Conservation (phyloP, 225 moss, liverwort and hornwort species). For the Asterella californica region DNA sequence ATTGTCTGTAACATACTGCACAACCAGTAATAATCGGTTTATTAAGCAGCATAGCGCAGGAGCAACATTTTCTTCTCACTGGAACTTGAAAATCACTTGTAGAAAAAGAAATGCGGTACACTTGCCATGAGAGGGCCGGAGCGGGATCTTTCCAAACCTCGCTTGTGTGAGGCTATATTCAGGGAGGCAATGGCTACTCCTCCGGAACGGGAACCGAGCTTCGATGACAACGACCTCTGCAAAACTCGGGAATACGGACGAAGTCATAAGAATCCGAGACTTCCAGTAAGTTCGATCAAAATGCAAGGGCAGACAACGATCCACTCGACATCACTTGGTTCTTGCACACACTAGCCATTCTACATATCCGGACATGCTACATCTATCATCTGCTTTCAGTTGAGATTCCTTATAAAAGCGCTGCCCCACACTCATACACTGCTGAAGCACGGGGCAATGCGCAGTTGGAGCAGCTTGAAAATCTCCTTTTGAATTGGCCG, state of each 20-base stretch:
- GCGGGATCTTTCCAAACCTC: slow-evolving; percentile 67
- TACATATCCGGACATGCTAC: too few species aligned
- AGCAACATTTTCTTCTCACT: neutral
- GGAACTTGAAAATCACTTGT: slow-evolving; percentile 17
- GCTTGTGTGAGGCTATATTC: slow-evolving; percentile 57
- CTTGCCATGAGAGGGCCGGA: slow-evolving; percentile 57
- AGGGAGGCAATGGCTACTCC: slow-evolving; percentile 43
- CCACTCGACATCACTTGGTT: too few species aligned
- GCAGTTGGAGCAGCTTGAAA: too few species aligned
- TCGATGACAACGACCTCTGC: slow-evolving; percentile 76
- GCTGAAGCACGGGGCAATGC: too few species aligned
- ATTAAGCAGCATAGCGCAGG: neutral
- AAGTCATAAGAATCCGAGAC: too few species aligned
- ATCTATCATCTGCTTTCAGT: too few species aligned
- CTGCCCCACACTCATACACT: too few species aligned
- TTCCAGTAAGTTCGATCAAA: too few species aligned
- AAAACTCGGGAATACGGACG: neutral
- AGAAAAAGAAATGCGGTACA: slow-evolving; percentile 23
- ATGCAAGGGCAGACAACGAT: too few species aligned
- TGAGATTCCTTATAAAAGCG: too few species aligned
- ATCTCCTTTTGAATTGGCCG: too few species aligned
- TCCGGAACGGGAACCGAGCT: slow-evolving; percentile 61
- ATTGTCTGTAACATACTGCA: slow-evolving; percentile 48
- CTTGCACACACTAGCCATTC: too few species aligned
- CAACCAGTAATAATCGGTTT: neutral